These are phyloP conservation scores for Annulohypoxylon moriforme DNA, from an alignment of 495 filamentous ascomycete genomes.

Conservation along the genomic window DNA sequence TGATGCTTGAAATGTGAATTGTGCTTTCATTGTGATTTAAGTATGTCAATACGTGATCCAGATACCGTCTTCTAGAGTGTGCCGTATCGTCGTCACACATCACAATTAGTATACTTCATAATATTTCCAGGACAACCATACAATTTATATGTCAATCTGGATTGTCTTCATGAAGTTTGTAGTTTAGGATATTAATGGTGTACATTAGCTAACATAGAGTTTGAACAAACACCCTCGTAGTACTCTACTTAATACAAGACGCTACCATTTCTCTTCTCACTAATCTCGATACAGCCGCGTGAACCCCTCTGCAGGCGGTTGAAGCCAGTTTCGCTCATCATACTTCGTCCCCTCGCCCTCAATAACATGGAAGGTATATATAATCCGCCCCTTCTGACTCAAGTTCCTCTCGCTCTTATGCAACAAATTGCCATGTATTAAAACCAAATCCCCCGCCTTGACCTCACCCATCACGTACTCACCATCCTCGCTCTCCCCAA, in stretches of 20 bases:
- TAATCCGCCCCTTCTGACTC: slow-evolving; percentile 85
- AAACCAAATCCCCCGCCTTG: slow-evolving; percentile 85
- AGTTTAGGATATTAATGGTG: background rate
- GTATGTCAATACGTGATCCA: background rate
- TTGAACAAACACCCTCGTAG: background rate
- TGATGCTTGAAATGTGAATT: slow-evolving; percentile 2
- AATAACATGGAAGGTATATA: slow-evolving; percentile 98
- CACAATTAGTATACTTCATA: too few relatives aligned
- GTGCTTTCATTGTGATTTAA: background rate
- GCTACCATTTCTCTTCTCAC: background rate
- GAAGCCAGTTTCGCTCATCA: slow-evolving; percentile 92
- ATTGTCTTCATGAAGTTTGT: background rate
- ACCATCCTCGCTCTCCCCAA: slow-evolving; percentile 52
- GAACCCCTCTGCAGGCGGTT: slow-evolving; percentile 82
- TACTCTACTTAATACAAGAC: background rate
- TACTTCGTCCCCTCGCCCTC: slow-evolving; percentile 81
- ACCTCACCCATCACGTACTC: slow-evolving; percentile 79
- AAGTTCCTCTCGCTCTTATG: slow-evolving; percentile 96
- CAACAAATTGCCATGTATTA: slow-evolving; percentile 96
- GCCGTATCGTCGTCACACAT: too few relatives aligned
- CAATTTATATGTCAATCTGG: too few relatives aligned
- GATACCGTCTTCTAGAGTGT: too few relatives aligned
- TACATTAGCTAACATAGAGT: background rate
- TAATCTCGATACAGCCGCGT: slow-evolving; percentile 67
- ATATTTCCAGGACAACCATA: too few relatives aligned